Evolutionary conservation across 768 basidiomycete genomes (phyloP), one percentile per base, ranked within the genome.

Genomic region (Suillus plorans): DNA sequence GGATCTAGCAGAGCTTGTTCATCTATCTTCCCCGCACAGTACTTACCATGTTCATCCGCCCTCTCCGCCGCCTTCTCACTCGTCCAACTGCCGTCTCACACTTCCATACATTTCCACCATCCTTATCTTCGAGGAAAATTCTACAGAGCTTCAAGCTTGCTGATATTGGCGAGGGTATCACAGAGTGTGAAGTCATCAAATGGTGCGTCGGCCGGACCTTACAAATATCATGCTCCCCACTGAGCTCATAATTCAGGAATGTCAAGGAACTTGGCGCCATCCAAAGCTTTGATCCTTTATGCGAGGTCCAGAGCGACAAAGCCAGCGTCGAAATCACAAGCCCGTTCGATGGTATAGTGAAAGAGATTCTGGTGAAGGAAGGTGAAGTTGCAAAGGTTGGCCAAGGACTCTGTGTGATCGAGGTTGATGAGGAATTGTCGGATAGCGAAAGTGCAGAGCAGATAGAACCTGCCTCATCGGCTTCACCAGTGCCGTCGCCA

Each of bases 281-380:
- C 0, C 80, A 85, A 62, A 81, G 84, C 14, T 95, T 95, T 69
- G 90, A 91, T 57, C 75, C 82, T 20, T 79, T 94, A 5, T 93
- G 91, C 71, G 93, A 95, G 66, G 92, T 95, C 3, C 92, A 94
- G 78, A 90, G 89, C 67, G 93, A 95, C 84, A 95, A 95, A 75
- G 93, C 92, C 1, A 90, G 87, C 75, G 93, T 95, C 31, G 94
- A 95, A 75, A 94, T 96, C 63, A 95, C 94, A 3, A 90, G 89
- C 63, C 94, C 94, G 2, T 94, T 84, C 70, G 89, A 94, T 49
- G 94, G 94, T 6, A 79, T 87, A 39, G 79, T 95, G 56, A 87
- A 84, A 66, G 83, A 90, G 67, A 76, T 95, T 7, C 80, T 92
- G 1, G 92, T 94, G 20, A 78, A 88, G 67, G 92, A 93, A 72